Evolutionary conservation across 2,329 filamentous ascomycete species (phyloP).

Genomic region (Emergomyces pasteurianus): DNA sequence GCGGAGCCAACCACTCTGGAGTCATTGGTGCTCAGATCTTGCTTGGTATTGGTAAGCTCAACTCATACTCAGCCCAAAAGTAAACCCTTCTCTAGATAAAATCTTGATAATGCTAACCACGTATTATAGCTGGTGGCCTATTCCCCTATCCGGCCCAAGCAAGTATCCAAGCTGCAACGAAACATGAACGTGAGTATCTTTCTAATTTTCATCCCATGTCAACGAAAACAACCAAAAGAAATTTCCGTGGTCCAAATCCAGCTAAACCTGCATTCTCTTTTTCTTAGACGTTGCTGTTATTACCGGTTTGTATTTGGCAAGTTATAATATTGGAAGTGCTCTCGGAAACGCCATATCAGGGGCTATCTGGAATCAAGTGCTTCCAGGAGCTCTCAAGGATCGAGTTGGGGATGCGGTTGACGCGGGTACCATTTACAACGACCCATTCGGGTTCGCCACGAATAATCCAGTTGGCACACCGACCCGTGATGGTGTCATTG

Average conservation of each 20-base stretch:
- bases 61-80: not conserved
- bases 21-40: slow-evolving; percentile 52
- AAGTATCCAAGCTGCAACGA: slow-evolving; percentile 39
- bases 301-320: slow-evolving; percentile 50
- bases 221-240: not conserved
- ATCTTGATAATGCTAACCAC: not conserved
- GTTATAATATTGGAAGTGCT: slow-evolving; percentile 52
- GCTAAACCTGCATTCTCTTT: not conserved
- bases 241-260: not conserved
- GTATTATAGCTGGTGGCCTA: slow-evolving; percentile 41
- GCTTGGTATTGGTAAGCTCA: slow-evolving; percentile 41
- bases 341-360: slow-evolving; percentile 50
- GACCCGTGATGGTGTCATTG: slow-evolving; percentile 32
- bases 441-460: slow-evolving; percentile 29
- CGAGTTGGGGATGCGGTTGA: slow-evolving; percentile 29
- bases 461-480: slow-evolving; percentile 35
- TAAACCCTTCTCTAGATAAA: not conserved
- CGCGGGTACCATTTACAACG: slow-evolving; percentile 30
- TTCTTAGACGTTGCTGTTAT: slow-evolving; percentile 47
- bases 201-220: not conserved
- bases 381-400: slow-evolving; percentile 36
- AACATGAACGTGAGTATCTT: slow-evolving; percentile 32
- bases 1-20: slow-evolving; percentile 37
- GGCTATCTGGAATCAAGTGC: slow-evolving; percentile 49
- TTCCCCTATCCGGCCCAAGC: slow-evolving; percentile 44